Conservation (phyloP, 2,329 filamentous ascomycete species). For the Cephalotrichum gorgonifer region DNA sequence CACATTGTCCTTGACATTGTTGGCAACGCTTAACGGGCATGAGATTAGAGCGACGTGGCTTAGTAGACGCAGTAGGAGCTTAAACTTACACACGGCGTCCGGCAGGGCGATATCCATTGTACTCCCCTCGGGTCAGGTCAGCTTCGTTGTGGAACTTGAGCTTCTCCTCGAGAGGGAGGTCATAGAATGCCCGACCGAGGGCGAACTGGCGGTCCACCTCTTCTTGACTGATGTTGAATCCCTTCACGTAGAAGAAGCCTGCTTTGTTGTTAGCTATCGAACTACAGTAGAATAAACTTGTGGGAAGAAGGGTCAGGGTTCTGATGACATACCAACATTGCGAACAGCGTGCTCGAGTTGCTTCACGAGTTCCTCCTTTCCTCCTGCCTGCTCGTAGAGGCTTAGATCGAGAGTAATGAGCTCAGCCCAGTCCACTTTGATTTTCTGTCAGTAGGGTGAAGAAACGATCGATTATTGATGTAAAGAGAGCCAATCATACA, state of each 20-base stretch:
- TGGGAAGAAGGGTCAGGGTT: no score
- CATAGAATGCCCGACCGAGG: slow-evolving; percentile 41
- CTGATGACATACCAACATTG: background rate
- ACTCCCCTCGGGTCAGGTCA: slow-evolving; percentile 39
- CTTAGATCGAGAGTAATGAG: slow-evolving; percentile 46
- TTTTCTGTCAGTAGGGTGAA: background rate
- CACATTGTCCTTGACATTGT: slow-evolving; percentile 30
- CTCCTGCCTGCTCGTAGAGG: slow-evolving; percentile 40
- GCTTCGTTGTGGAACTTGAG: slow-evolving; percentile 48
- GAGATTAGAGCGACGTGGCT: background rate
- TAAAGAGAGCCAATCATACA: background rate
- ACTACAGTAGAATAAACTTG: background rate
- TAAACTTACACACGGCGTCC: slow-evolving; percentile 21
- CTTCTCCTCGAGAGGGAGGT: slow-evolving; percentile 40
- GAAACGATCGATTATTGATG: background rate
- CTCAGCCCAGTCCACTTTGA: slow-evolving; percentile 37
- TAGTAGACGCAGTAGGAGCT: no score
- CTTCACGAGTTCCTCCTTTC: slow-evolving; percentile 40
- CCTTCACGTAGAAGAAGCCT: slow-evolving; percentile 53
- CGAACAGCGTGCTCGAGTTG: slow-evolving; percentile 44
- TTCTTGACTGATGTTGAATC: slow-evolving; percentile 49
- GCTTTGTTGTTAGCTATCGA: background rate
- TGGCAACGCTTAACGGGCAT: background rate
- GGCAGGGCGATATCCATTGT: slow-evolving; percentile 44
- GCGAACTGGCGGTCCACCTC: slow-evolving; percentile 51